phyloP scores from a whole-genome alignment of 257 asterid species.

The Solanum corneliomulleri region DNA sequence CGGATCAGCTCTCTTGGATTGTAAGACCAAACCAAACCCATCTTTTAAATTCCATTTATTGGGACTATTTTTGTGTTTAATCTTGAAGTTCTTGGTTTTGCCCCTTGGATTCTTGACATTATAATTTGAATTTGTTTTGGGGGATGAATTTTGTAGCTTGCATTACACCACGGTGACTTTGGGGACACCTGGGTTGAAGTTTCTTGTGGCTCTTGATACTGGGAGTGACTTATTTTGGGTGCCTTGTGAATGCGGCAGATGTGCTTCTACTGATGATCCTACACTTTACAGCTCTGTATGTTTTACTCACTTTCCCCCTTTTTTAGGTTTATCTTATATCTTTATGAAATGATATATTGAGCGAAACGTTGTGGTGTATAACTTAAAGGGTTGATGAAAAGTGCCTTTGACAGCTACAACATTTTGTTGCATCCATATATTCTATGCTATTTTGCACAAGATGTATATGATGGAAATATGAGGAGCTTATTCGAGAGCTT shows the following conservation, averaged over 20 bases:
- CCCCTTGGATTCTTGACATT: neutral
- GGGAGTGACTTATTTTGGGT: constrained; percentile 90
- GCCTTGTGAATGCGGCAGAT: constrained; percentile 57
- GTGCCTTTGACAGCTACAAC: neutral
- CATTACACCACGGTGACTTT: constrained; percentile 68
- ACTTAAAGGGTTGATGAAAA: neutral
- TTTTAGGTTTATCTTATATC: neutral
- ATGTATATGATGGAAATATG: neutral
- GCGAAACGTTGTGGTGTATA: neutral
- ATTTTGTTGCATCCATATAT: neutral
- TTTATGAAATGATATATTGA: neutral
- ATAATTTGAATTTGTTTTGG: neutral
- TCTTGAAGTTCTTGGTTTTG: neutral
- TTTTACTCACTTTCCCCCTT: neutral
- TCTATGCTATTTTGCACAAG: neutral
- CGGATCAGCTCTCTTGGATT: constrained; percentile 69
- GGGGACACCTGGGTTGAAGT: constrained; percentile 74
- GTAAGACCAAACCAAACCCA: constrained; percentile 20
- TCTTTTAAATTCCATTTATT: neutral
- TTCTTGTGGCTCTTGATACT: constrained; percentile 87
- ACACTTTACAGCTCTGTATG: constrained; percentile 44
- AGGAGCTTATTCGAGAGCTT: neutral
- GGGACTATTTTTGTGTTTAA: neutral
- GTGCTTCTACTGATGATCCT: constrained; percentile 41
- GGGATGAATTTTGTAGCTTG: constrained; percentile 39